Evolutionary conservation across 106 monocot species (phyloP).

Genomic region (Acanthochlamys bracteata): DNA sequence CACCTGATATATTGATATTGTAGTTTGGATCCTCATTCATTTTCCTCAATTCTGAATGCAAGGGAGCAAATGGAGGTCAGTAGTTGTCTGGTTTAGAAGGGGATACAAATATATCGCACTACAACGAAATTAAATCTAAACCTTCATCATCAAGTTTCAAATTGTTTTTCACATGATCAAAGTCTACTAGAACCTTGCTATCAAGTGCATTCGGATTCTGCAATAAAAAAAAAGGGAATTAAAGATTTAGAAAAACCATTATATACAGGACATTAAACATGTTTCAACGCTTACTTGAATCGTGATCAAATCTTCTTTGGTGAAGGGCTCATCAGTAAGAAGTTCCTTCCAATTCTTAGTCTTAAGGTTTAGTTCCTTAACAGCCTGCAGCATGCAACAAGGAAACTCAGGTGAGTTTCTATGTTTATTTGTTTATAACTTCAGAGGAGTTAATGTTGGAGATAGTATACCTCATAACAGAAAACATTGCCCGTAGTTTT

Average conservation of each 20-base stretch:
- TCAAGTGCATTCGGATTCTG: constrained; percentile 97
- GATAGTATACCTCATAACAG: constrained; percentile 72
- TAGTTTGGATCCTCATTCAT: constrained; percentile 93
- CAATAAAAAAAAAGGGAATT: background rate
- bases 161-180: constrained; percentile 92
- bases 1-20: constrained; percentile 90
- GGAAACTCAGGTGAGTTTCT: background rate
- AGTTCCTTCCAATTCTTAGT: constrained; percentile 93
- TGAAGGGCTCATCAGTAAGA: constrained; percentile 92
- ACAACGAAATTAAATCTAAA: constrained; percentile 11
- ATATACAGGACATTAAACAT: background rate
- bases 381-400: constrained; percentile 47
- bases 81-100: too few species aligned
- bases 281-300: constrained; percentile 51
- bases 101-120: background rate
- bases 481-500: constrained; percentile 98
- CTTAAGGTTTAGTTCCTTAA: constrained; percentile 94
- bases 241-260: background rate
- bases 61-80: background rate
- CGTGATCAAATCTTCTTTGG: constrained; percentile 82
- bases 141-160: constrained; percentile 94
- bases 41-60: constrained; percentile 45
- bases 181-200: constrained; percentile 71
- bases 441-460: background rate
- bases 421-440: background rate